Evolutionary conservation across 2,329 filamentous ascomycete species (phyloP).

Genomic region (Colletotrichum agaves): DNA sequence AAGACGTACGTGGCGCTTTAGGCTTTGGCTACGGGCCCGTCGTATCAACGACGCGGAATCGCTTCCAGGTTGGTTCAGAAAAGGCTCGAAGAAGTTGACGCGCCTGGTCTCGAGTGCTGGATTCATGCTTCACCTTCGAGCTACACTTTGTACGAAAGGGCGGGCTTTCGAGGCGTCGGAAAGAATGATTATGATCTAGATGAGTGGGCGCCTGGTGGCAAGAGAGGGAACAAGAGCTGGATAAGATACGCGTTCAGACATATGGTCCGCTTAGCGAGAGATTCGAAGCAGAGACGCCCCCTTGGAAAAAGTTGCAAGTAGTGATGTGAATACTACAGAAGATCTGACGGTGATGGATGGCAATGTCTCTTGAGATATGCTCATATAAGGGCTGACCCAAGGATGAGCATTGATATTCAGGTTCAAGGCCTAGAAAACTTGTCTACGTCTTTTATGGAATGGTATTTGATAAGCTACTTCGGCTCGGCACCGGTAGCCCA

Average conservation of each 20-base stretch:
- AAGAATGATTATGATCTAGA: slow-evolving; percentile 25
- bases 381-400: too few relatives aligned
- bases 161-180: slow-evolving; percentile 11
- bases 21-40: slow-evolving; percentile 17
- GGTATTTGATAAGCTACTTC: too few relatives aligned
- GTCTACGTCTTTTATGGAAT: too few relatives aligned
- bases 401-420: too few relatives aligned
- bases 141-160: slow-evolving; percentile 3
- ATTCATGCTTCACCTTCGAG: slow-evolving; percentile 22
- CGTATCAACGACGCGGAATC: slow-evolving; percentile 5
- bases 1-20: slow-evolving; percentile 11
- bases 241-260: slow-evolving; percentile 17
- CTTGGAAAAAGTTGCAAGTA: too few relatives aligned
- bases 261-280: not conserved
- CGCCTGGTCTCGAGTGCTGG: not conserved
- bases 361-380: too few relatives aligned
- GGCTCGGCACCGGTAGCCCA: too few relatives aligned
- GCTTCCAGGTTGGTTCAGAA: not conserved
- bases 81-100: slow-evolving; percentile 7
- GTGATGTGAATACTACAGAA: too few relatives aligned
- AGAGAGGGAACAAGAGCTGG: not conserved
- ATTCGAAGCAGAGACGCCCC: too few relatives aligned
- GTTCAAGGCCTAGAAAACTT: too few relatives aligned
- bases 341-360: too few relatives aligned
- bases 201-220: slow-evolving; percentile 2